Conservation (phyloP, 176 grass and related monocot species). For the Poa pratensis region DNA sequence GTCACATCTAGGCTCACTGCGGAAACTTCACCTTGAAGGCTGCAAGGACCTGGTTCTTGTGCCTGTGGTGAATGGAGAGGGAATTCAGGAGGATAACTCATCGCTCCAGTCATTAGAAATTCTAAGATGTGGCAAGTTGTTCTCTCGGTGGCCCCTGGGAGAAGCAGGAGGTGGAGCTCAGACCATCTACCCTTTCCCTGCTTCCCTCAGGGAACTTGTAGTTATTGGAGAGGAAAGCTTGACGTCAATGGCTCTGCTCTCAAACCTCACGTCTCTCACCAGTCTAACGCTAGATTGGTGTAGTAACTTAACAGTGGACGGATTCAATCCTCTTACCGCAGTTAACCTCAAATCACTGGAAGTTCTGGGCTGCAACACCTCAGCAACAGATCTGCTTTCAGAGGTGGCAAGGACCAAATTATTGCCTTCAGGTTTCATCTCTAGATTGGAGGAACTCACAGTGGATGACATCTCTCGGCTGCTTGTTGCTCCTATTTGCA, state of each 20-base stretch:
- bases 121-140: background rate
- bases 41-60: background rate
- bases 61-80: background rate
- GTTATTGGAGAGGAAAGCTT: background rate
- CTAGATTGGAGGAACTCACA: background rate
- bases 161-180: background rate
- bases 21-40: rapidly evolving
- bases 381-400: background rate
- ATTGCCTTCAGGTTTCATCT: background rate
- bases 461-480: background rate
- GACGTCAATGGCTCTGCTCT: background rate
- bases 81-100: background rate
- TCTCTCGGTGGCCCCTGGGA: background rate
- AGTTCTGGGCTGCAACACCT: rapidly evolving
- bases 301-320: background rate
- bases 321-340: background rate
- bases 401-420: background rate
- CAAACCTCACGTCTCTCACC: constrained; percentile 4
- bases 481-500: background rate
- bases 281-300: background rate
- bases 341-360: background rate
- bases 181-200: background rate
- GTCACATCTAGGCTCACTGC: background rate
- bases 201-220: background rate
- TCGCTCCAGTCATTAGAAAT: background rate